Percentiles rank a stretch among this genome's conserved stretches.
Conservation (phyloP, 2,329 filamentous ascomycete species). For the Exophiala viscosa region DNA sequence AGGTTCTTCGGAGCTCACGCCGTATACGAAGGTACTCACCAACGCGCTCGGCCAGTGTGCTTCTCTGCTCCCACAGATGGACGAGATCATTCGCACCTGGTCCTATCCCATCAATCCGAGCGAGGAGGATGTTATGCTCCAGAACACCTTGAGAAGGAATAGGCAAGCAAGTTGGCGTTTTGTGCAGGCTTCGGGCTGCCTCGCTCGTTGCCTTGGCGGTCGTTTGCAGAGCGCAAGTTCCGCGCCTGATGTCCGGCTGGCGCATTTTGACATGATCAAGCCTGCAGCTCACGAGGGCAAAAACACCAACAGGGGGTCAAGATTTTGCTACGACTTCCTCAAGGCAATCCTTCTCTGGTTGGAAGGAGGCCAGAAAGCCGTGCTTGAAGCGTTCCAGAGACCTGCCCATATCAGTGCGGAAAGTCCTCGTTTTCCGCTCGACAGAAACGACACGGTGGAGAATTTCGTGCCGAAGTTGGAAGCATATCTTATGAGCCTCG, state of each 20-base stretch:
- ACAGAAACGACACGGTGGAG: conserved; percentile 46
- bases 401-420: conserved; percentile 39
- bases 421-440: conserved; percentile 50
- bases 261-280: conserved; percentile 48
- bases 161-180: conserved; percentile 58
- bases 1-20: conserved; percentile 30
- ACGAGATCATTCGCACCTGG: conserved; percentile 54
- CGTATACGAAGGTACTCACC: conserved; percentile 40
- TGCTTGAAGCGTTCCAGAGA: conserved; percentile 56
- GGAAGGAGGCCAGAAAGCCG: conserved; percentile 53
- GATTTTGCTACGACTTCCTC: conserved; percentile 63
- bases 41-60: conserved; percentile 43
- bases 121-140: conserved; percentile 50
- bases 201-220: conserved; percentile 56
- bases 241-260: conserved; percentile 36
- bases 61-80: conserved; percentile 53
- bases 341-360: conserved; percentile 62
- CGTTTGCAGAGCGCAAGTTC: conserved; percentile 44
- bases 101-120: conserved; percentile 57
- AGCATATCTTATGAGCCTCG: conserved; percentile 56
- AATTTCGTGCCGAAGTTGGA: conserved; percentile 57
- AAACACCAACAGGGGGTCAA: conserved; percentile 37
- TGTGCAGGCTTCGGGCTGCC: conserved; percentile 58
- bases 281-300: conserved; percentile 43
- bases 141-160: conserved; percentile 54